These are phyloP conservation scores for Fomitopsis pinicola DNA, from an alignment of 1,284 basidiomycete genomes.

Conservation along the genomic window DNA sequence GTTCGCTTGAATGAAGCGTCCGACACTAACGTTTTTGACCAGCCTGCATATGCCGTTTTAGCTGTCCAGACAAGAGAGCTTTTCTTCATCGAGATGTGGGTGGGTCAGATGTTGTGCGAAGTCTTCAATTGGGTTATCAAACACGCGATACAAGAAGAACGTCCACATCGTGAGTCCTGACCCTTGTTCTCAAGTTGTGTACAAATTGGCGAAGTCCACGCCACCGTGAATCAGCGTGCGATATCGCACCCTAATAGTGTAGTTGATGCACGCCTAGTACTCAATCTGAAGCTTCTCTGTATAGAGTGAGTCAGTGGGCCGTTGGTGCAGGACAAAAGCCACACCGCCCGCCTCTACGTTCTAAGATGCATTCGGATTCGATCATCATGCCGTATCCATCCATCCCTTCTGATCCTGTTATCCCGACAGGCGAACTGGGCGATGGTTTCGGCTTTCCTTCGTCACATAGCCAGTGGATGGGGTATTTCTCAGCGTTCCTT, in stretches of 20 bases:
- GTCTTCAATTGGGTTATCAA: conserved; percentile 71
- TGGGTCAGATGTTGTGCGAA: conserved; percentile 75
- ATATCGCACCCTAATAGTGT: no score
- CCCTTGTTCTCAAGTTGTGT: background rate
- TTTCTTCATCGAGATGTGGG: conserved; percentile 77
- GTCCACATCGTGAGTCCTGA: conserved; percentile 55
- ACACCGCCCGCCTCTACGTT: background rate
- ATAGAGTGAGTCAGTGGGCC: no score
- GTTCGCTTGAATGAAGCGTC: conserved; percentile 5
- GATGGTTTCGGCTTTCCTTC: conserved; percentile 86
- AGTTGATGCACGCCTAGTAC: no score
- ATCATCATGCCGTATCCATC: background rate
- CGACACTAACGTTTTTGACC: background rate
- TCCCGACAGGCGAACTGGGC: conserved; percentile 47
- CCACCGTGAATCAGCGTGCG: no score
- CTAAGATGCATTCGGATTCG: background rate
- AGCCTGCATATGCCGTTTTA: conserved; percentile 79
- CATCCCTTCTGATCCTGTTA: background rate
- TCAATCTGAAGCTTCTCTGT: no score
- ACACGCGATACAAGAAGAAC: conserved; percentile 60
- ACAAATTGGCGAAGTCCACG: no score
- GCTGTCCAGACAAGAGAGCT: conserved; percentile 76
- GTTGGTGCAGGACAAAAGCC: no score
- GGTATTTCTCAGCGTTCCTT: conserved; percentile 78
- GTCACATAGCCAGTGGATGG: conserved; percentile 88